Evolutionary conservation across 169 alveolate species (phyloP).

Genomic region (Theileria orientalis): DNA sequence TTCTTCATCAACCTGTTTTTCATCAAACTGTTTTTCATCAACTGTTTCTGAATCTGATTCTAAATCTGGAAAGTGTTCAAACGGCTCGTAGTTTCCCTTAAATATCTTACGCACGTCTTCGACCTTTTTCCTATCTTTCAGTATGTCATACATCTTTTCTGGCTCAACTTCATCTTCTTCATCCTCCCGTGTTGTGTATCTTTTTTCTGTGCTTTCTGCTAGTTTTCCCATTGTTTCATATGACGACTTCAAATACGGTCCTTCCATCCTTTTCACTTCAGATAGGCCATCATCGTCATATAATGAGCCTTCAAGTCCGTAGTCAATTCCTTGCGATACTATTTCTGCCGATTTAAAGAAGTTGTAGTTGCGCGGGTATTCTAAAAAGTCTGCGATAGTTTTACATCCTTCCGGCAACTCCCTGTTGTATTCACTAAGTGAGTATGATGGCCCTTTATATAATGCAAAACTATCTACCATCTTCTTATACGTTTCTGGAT

Average conservation of each 20-base stretch:
- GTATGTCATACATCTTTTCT: slow-evolving; percentile 19
- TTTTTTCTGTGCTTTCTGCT: background rate
- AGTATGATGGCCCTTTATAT: slow-evolving; percentile 21
- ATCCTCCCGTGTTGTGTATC: slow-evolving; percentile 9
- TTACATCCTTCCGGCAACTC: slow-evolving; percentile 62
- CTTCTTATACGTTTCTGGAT: slow-evolving; percentile 6
- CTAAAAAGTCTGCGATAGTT: slow-evolving; percentile 52
- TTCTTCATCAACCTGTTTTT: background rate
- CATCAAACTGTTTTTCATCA: background rate
- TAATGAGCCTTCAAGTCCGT: background rate
- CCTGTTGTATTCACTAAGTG: slow-evolving; percentile 7
- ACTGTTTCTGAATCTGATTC: background rate
- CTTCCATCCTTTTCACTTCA: slow-evolving; percentile 22
- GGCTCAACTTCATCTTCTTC: slow-evolving; percentile 12
- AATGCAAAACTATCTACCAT: slow-evolving; percentile 4
- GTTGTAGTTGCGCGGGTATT: slow-evolving; percentile 53
- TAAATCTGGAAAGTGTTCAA: background rate
- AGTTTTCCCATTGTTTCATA: slow-evolving; percentile 13
- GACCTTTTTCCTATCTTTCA: background rate
- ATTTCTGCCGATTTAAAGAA: slow-evolving; percentile 38
- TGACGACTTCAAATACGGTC: slow-evolving; percentile 25
- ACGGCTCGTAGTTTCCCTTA: background rate
- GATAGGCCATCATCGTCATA: background rate
- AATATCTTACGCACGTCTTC: background rate
- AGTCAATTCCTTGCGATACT: slow-evolving; percentile 13